Conservation (phyloP, 345 rosid genomes). For the Acer yangbiense region DNA sequence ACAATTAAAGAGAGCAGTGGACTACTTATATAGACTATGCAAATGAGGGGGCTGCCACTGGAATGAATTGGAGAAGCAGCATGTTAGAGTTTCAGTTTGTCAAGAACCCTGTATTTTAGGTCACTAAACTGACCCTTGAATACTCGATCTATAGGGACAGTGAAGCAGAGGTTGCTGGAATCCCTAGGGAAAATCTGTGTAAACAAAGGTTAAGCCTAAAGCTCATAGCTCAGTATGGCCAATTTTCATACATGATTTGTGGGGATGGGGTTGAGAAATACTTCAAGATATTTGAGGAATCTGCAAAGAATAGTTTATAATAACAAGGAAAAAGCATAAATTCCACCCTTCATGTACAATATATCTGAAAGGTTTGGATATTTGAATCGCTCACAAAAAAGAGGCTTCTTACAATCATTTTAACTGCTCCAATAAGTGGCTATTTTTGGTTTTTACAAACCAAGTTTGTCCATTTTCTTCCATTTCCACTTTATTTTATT, state of each 20-base stretch:
- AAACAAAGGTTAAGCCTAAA: not conserved
- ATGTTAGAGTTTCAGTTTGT: not conserved
- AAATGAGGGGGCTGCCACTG: not conserved
- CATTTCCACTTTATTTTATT: too few relatives aligned
- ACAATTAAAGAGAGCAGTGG: not conserved
- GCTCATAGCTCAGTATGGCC: not conserved
- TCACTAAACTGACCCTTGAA: not conserved
- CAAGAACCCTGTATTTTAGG: not conserved
- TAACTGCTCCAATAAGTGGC: not conserved
- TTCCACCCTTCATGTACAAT: not conserved
- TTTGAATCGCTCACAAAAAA: not conserved
- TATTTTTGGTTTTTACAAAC: too few relatives aligned
- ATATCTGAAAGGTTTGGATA: not conserved
- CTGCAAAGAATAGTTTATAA: not conserved
- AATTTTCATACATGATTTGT: not conserved
- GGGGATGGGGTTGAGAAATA: not conserved
- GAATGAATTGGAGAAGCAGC: not conserved
- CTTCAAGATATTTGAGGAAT: slow-evolving; percentile 2
- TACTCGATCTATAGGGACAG: not conserved
- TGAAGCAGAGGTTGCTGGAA: not conserved
- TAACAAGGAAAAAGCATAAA: not conserved
- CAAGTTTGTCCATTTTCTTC: too few relatives aligned
- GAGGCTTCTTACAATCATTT: not conserved
- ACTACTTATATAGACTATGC: not conserved
- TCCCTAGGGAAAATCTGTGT: not conserved